Evolutionary conservation across 495 filamentous ascomycete genomes (phyloP).

Genomic region (Corynascus novoguineensis): DNA sequence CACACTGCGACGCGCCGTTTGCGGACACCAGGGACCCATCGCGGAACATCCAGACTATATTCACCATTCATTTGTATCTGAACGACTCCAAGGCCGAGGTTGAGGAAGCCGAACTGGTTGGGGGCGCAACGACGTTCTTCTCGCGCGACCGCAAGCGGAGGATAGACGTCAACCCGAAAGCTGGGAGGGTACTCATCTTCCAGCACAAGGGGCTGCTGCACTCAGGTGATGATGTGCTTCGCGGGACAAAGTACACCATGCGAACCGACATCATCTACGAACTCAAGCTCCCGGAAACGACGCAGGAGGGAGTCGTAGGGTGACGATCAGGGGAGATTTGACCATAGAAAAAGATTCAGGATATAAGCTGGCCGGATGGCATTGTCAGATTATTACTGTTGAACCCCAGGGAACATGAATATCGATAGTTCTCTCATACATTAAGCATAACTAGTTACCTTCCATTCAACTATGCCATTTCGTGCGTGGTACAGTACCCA

Average conservation of each 20-base stretch:
- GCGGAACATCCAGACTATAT: conserved; percentile 52
- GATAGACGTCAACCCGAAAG: conserved; percentile 62
- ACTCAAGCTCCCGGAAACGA: conserved; percentile 12
- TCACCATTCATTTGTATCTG: conserved; percentile 81
- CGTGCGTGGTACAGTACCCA: conserved; percentile 6
- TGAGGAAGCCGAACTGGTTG: conserved; percentile 40
- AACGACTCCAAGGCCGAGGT: conserved; percentile 48
- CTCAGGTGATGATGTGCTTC: conserved; percentile 64
- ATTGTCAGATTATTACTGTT: no score
- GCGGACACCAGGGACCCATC: conserved; percentile 47
- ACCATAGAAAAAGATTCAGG: not conserved
- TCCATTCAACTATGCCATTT: not conserved
- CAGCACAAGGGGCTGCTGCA: conserved; percentile 67
- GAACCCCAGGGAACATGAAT: no score
- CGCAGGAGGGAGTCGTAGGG: not conserved
- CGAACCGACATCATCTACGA: conserved; percentile 74
- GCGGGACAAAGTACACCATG: conserved; percentile 72
- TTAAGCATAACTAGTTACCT: no score
- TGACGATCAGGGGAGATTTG: not conserved
- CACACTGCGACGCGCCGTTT: conserved; percentile 71
- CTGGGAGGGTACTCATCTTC: conserved; percentile 69
- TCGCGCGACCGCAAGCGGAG: conserved; percentile 41
- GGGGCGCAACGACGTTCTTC: conserved; percentile 63
- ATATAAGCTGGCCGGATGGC: no score
- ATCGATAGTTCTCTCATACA: no score